Evolutionary conservation across 768 basidiomycete genomes (phyloP), one percentile per base, ranked within the genome.

Genomic region (Rhodotorula kratochvilovae): DNA sequence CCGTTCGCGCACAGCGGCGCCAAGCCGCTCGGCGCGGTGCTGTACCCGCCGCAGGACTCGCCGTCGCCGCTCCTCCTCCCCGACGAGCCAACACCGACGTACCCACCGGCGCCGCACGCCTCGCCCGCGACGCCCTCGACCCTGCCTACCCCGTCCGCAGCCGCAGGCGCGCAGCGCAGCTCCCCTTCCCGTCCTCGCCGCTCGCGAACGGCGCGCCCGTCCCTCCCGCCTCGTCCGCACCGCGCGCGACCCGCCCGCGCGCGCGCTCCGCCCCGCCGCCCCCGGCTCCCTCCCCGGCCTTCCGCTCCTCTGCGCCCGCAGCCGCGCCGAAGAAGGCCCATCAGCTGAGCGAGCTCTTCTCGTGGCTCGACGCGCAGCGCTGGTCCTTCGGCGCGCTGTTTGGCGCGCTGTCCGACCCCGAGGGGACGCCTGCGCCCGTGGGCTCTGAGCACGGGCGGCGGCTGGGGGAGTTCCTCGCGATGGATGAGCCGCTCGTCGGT

Each of bases 341-440:
- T 23, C 50, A 45, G 43, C 54, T 71, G 23, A n/a, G 50, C 29
- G 12, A 15, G 17, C 55, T 71, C 54, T 71, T 71, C n/a, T 19
- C 21, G 1, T 71, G 65, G 70, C 51, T 71, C 45, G 70, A 71
- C 50, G 61, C 51, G 23, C 53, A 58, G 31, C 60, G 70, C 19
- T 71, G 70, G 70, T 57, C 61, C 39, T 48, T 71, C 33, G 63
- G 65, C n/a, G 29, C 36, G 16, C 61, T 71, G 15, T 57, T 71
- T 29, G 62, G 65, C 15, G 70, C 70, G 1, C 55, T 71, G 35
- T 58, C 55, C 25, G 70, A 67, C 29, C 12, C 53, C 35, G 35
- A 31, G 19, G 36, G 36, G 2, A 35, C 25, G 3, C 31, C 43
- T 5, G 5, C n/a, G 46, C n/a, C n/a, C n/a, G n/a, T n/a, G n/a